These are phyloP conservation scores for Gynostemma pentaphyllum DNA, from an alignment of 306 rosid species.

Conservation along the genomic window DNA sequence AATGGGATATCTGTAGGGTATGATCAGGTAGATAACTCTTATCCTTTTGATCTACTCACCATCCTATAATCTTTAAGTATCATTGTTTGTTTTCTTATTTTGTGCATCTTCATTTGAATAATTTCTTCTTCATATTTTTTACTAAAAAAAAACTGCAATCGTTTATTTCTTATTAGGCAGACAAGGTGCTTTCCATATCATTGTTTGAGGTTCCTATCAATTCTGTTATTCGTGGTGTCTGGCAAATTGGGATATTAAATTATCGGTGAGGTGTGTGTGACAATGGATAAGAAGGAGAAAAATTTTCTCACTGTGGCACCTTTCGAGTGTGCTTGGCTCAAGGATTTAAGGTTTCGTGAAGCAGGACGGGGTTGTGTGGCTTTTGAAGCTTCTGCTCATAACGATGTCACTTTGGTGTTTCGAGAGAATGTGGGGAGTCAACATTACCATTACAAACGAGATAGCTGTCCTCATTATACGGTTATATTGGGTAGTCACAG, in stretches of 20 bases:
- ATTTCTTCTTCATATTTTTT: neutral
- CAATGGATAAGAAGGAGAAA: constrained; percentile 50
- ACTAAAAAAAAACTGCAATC: neutral
- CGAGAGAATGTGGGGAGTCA: constrained; percentile 84
- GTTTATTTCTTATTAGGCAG: constrained; percentile 2
- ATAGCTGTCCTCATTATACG: constrained; percentile 77
- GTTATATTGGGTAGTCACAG: constrained; percentile 90
- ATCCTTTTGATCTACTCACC: neutral
- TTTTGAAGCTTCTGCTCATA: constrained; percentile 87
- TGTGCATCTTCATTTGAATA: neutral
- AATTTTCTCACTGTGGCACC: constrained; percentile 72
- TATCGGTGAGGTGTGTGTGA: constrained; percentile 7
- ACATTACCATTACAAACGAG: constrained; percentile 88
- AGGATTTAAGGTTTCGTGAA: constrained; percentile 73
- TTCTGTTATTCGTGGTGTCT: neutral
- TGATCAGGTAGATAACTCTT: neutral
- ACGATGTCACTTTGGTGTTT: constrained; percentile 80
- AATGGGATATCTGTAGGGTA: neutral
- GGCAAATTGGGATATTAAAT: neutral
- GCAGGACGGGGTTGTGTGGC: constrained; percentile 90
- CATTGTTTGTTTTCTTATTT: neutral
- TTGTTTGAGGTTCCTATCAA: neutral
- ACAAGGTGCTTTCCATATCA: constrained; percentile 7
- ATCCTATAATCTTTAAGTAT: neutral
- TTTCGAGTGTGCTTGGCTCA: constrained; percentile 85